Conservation (phyloP, 208 protist genomes). For the Trypanosoma platydactyli region DNA sequence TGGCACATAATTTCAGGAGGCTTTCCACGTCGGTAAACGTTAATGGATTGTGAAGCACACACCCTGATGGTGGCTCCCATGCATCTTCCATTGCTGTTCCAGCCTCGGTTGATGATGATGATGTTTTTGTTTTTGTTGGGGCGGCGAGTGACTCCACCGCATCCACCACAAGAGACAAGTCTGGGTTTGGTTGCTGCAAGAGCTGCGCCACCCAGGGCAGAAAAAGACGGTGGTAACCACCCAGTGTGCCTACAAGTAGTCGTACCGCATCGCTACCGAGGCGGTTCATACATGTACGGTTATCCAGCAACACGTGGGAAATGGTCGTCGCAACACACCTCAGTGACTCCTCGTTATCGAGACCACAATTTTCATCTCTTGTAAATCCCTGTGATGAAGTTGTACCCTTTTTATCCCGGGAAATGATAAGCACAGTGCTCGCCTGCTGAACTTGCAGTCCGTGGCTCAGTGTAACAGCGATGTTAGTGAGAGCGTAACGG, state of each 20-base stretch:
- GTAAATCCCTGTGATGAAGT: not conserved
- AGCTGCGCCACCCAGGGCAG: conserved; percentile 45
- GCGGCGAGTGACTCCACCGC: conserved; percentile 20
- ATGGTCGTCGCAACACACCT: conserved; percentile 29
- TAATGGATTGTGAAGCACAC: conserved; percentile 27
- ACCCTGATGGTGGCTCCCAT: conserved; percentile 36
- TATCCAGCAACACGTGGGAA: conserved; percentile 36
- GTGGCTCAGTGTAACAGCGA: conserved; percentile 53
- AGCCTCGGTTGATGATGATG: not conserved
- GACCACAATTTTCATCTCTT: not conserved
- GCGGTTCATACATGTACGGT: conserved; percentile 25
- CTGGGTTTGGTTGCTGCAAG: conserved; percentile 3
- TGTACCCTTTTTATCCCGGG: conserved; percentile 7
- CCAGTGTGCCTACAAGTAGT: conserved; percentile 61
- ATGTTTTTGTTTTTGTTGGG: not conserved
- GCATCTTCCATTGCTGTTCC: not conserved
- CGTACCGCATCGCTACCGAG: conserved; percentile 65
- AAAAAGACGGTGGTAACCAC: conserved; percentile 79
- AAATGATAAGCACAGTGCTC: conserved; percentile 52
- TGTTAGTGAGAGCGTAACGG: conserved; percentile 54
- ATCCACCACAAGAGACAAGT: conserved; percentile 25
- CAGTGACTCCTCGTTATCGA: conserved; percentile 30
- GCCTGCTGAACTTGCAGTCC: conserved; percentile 25
- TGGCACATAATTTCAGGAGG: conserved; percentile 23
- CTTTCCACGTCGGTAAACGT: conserved; percentile 24